Conservation (phyloP, 2,329 filamentous ascomycete species). For the Talaromyces sp. region DNA sequence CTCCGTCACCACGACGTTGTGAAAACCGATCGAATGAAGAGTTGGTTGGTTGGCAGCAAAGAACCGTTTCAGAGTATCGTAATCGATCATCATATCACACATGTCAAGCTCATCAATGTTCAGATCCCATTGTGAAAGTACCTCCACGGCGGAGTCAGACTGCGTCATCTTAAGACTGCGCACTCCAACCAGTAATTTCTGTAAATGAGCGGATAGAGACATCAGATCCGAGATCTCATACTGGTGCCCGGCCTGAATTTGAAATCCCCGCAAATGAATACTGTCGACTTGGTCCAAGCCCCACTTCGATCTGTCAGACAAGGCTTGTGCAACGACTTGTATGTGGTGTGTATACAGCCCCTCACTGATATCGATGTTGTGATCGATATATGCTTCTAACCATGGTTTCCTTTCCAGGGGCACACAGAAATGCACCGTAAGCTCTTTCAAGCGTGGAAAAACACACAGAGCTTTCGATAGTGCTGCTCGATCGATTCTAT, state of each 20-base stretch:
- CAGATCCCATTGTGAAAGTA: not conserved
- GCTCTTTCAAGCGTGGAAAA: not conserved
- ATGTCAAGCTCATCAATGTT: not conserved
- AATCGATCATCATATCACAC: not conserved
- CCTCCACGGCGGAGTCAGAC: not conserved
- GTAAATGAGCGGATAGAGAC: not conserved
- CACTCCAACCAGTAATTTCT: not conserved
- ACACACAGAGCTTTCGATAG: not conserved
- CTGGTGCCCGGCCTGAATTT: not conserved
- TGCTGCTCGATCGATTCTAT: not conserved
- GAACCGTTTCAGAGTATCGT: not conserved
- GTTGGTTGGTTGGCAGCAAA: not conserved
- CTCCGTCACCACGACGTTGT: slow-evolving; percentile 2
- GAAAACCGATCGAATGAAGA: not conserved
- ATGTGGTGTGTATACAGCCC: not conserved
- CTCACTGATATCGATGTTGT: not conserved
- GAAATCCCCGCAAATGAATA: not conserved
- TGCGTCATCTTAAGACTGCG: not conserved
- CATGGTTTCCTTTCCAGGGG: not conserved
- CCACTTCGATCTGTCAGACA: not conserved
- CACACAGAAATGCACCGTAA: not conserved
- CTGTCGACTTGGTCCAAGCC: not conserved
- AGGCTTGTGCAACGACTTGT: not conserved
- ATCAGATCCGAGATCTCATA: not conserved
- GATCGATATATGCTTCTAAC: not conserved